Evolutionary conservation across 345 rosid species (phyloP).

Genomic region (Salix brachista): DNA sequence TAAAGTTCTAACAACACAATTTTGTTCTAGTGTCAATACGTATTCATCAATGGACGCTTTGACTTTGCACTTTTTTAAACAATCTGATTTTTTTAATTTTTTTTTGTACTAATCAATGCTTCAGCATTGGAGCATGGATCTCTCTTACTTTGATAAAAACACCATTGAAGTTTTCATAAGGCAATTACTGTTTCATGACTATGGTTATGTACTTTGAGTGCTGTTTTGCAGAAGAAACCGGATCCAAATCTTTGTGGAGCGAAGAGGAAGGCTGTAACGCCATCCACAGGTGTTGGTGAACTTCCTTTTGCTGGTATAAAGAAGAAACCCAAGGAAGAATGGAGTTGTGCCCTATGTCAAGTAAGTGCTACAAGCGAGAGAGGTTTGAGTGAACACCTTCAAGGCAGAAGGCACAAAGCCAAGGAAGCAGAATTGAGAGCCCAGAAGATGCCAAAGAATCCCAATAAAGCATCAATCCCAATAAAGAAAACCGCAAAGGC

Average conservation of each 20-base stretch:
- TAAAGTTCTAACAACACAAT: not conserved
- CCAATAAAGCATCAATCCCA: not conserved
- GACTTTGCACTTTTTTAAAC: not conserved
- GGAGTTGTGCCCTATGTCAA: slow-evolving; percentile 53
- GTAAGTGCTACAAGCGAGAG: slow-evolving; percentile 35
- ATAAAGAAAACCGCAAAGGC: slow-evolving; percentile 11
- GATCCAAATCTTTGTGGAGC: slow-evolving; percentile 28
- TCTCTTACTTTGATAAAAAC: too few species aligned
- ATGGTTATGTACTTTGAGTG: slow-evolving; percentile 17
- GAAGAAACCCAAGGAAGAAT: slow-evolving; percentile 35
- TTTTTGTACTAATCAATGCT: too few species aligned
- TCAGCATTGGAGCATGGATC: too few species aligned
- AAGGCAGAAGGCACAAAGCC: slow-evolving; percentile 44
- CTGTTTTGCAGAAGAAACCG: slow-evolving; percentile 48
- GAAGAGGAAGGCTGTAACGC: slow-evolving; percentile 41
- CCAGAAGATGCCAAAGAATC: slow-evolving; percentile 4
- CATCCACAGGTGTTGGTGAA: slow-evolving; percentile 15
- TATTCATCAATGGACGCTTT: not conserved
- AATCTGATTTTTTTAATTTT: too few species aligned
- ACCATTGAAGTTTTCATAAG: not conserved
- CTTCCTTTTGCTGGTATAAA: slow-evolving; percentile 13
- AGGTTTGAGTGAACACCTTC: slow-evolving; percentile 37
- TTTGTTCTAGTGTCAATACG: too few species aligned
- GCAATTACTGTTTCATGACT: not conserved
- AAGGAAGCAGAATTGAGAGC: slow-evolving; percentile 30